phyloP scores from a whole-genome alignment of 257 asterid species.

The Scutellaria minor region DNA sequence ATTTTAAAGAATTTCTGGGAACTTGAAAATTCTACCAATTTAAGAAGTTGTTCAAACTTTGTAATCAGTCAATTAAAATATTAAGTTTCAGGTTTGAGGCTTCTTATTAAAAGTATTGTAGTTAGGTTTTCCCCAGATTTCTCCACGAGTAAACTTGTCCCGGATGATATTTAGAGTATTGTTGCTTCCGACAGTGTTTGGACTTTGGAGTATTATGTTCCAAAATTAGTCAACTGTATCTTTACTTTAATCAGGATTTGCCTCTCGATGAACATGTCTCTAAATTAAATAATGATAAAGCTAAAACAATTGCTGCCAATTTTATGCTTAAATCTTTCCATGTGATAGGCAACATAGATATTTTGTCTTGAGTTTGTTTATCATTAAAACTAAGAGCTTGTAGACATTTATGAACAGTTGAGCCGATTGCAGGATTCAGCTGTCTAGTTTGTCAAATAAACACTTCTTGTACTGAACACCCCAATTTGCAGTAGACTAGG shows the following conservation, averaged over 20 bases:
- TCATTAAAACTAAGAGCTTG: background rate
- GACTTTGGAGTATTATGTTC: background rate
- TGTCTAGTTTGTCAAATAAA: background rate
- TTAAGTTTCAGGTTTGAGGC: background rate
- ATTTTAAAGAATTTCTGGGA: background rate
- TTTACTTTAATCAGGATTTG: background rate
- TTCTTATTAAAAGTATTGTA: background rate
- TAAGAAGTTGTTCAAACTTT: background rate
- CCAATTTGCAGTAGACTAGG: constrained; percentile 8
- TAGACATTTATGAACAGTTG: background rate
- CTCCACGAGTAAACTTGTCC: background rate
- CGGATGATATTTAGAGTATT: background rate
- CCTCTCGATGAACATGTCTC: background rate
- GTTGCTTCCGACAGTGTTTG: background rate
- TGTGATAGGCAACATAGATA: background rate
- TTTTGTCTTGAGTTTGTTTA: constrained; percentile 13
- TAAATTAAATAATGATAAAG: background rate
- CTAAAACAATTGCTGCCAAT: background rate
- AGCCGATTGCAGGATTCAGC: background rate
- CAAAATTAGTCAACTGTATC: background rate
- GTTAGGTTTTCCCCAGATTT: background rate
- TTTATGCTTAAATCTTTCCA: too few species aligned
- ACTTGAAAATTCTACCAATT: constrained; percentile 14
- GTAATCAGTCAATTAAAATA: background rate
- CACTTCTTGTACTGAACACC: constrained; percentile 22